phyloP scores from a whole-genome alignment of 768 basidiomycete genomes.

The Pisolithus albus region DNA sequence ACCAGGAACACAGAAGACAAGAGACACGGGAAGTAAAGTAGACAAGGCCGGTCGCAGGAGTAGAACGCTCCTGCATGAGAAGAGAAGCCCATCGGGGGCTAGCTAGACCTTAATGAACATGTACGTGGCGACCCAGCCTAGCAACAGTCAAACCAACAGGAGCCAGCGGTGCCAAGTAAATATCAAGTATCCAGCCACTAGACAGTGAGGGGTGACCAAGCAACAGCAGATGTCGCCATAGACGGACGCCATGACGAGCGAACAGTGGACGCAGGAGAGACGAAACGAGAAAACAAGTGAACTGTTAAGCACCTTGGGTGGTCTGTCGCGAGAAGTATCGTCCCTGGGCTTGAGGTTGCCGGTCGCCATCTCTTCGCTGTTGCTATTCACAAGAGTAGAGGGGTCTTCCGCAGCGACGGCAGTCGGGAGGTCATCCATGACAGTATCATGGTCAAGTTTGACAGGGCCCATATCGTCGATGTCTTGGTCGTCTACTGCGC shows the following conservation, averaged over 20 bases:
- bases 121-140: slow-evolving; percentile 24
- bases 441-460: slow-evolving; percentile 38
- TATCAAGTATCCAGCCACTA: slow-evolving; percentile 6
- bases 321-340: slow-evolving; percentile 60
- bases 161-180: slow-evolving; percentile 15
- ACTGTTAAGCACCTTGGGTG: slow-evolving; percentile 84
- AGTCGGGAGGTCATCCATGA: slow-evolving; percentile 19
- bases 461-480: slow-evolving; percentile 43
- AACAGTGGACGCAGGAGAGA: slow-evolving; percentile 17
- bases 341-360: slow-evolving; percentile 30
- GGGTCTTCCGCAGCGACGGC: slow-evolving; percentile 12
- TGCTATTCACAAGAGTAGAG: slow-evolving; percentile 5
- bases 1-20: slow-evolving; percentile 45
- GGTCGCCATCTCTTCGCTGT: slow-evolving; percentile 41
- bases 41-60: slow-evolving; percentile 30
- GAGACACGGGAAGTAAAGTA: slow-evolving; percentile 27
- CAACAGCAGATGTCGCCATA: slow-evolving; percentile 8
- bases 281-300: slow-evolving; percentile 26
- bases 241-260: slow-evolving; percentile 4
- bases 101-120: slow-evolving; percentile 3
- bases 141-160: slow-evolving; percentile 18
- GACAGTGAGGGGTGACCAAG: slow-evolving; percentile 10
- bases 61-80: slow-evolving; percentile 29
- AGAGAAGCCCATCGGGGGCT: slow-evolving; percentile 33
- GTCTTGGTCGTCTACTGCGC: slow-evolving; percentile 37